Evolutionary conservation across 257 asterid genomes (phyloP).

Genomic region (Nicotiana undulata): DNA sequence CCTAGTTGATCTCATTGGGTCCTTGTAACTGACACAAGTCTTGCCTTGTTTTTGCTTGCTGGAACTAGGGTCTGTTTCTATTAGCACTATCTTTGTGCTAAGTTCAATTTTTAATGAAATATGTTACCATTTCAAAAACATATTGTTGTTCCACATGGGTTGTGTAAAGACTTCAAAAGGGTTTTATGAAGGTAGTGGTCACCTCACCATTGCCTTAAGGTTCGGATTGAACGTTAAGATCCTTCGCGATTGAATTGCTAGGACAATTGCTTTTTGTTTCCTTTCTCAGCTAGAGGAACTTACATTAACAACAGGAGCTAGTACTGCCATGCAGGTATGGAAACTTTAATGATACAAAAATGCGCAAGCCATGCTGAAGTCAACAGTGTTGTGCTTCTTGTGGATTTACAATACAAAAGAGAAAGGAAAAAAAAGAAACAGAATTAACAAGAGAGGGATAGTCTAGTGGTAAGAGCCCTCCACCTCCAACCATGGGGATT

Average conservation of each 20-base stretch:
- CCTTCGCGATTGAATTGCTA: neutral
- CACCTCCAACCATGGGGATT: neutral
- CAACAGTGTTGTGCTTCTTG: neutral
- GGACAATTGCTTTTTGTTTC: neutral
- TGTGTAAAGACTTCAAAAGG: neutral
- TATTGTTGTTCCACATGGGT: neutral
- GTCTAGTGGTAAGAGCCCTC: neutral
- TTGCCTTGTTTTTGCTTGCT: too few species aligned
- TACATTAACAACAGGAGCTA: neutral
- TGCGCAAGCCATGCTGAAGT: neutral
- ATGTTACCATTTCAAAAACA: too few species aligned
- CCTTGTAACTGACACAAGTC: too few species aligned
- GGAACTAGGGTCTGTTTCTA: too few species aligned
- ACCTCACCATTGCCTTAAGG: neutral
- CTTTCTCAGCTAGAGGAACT: neutral
- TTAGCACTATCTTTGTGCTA: too few species aligned
- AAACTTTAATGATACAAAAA: neutral
- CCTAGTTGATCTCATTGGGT: too few species aligned
- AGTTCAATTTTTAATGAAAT: too few species aligned
- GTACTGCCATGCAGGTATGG: neutral
- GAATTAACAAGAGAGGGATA: neutral
- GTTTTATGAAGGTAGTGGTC: neutral
- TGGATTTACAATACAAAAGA: neutral
- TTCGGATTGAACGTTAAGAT: neutral
- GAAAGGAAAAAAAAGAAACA: neutral